Percentiles rank a stretch among this genome's conserved stretches.
phyloP scores from a whole-genome alignment of 2,329 filamentous ascomycete species.

The Coniochaeta sp. region DNA sequence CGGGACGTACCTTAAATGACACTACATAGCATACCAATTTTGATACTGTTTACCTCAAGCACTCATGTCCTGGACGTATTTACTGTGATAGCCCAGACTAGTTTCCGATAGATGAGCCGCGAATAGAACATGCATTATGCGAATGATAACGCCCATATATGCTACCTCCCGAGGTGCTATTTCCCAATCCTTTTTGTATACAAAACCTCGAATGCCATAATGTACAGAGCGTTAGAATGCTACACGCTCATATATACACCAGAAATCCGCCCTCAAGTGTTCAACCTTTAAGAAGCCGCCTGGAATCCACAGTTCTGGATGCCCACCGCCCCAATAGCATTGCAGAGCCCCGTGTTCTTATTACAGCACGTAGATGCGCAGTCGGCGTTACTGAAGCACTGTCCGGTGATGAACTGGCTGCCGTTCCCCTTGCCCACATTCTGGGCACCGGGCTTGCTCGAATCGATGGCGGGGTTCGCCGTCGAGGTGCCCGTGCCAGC shows the following conservation, averaged over 20 bases:
- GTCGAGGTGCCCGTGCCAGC: background rate
- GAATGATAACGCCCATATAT: background rate
- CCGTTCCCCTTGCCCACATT: constrained; percentile 23
- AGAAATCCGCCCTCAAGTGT: background rate
- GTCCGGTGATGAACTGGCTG: constrained; percentile 24
- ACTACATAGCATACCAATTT: background rate
- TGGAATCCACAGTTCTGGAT: constrained; percentile 1
- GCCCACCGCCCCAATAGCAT: constrained; percentile 1
- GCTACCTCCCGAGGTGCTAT: background rate
- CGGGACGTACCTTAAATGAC: background rate
- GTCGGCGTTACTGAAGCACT: constrained; percentile 22
- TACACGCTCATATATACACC: background rate
- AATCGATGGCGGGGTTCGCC: background rate
- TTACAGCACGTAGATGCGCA: constrained; percentile 23
- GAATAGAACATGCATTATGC: constrained; percentile 3
- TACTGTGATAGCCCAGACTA: no score
- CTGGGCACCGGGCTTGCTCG: constrained; percentile 4
- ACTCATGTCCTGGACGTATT: no score
- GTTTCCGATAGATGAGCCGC: constrained; percentile 16
- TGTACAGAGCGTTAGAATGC: background rate
- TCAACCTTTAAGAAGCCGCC: background rate
- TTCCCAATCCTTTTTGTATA: background rate
- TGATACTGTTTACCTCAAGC: no score
- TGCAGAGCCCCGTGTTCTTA: background rate
- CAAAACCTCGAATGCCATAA: background rate